Evolutionary conservation across 2,329 filamentous ascomycete genomes (phyloP), one percentile per base, ranked within the genome.

Genomic region (Karstenula rhodostoma): DNA sequence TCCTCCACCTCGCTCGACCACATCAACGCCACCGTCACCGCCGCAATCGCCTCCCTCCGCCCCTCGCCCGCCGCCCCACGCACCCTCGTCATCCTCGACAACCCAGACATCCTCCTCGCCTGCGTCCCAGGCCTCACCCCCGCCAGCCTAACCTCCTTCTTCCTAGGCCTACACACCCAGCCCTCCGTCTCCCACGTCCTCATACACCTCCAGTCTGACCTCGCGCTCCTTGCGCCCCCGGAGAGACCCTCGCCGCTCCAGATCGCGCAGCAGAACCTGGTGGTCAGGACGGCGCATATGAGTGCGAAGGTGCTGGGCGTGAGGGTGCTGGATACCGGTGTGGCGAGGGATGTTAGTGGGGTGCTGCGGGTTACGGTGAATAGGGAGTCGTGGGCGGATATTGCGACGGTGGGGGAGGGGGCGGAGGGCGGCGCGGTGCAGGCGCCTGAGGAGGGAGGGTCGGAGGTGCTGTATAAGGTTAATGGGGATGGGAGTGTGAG

Each of bases 331-430:
- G 93, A 96, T 72, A 96, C 93, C 0, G 94, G 94, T 0, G 89
- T 89, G n/a, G 94, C 94, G 63, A 89, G 86, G 74, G 94, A 97
- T 78, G 92, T 98, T 33, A 96, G 92, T 78, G 94, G 94, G 2
- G 93, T 97, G 46, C 72, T 97, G 64, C 86, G 93, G 66, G 83
- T 95, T 52, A 94, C 90, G 19, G 84, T 77, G 17, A 74, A 73
- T 32, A 72, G 60, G 7, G 56, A 67, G 4, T 69, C 57, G 57
- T 69, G 72, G 80, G 62, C 77, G 64, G 47, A 66, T 29, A 29
- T 63, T 55, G 70, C 63, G 56, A 69, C 5, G 68, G 68, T 17
- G 69, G 62, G 17, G 64, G 78, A 65, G 76, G 67, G 19, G 64
- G 51, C 51, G 59, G 35, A 61, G 58, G 12, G 63, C 66, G 46